Base-by-base conservation (phyloP, 371 early-diverging fungal genomes). In the Syncephalastrum contaminatum region DNA sequence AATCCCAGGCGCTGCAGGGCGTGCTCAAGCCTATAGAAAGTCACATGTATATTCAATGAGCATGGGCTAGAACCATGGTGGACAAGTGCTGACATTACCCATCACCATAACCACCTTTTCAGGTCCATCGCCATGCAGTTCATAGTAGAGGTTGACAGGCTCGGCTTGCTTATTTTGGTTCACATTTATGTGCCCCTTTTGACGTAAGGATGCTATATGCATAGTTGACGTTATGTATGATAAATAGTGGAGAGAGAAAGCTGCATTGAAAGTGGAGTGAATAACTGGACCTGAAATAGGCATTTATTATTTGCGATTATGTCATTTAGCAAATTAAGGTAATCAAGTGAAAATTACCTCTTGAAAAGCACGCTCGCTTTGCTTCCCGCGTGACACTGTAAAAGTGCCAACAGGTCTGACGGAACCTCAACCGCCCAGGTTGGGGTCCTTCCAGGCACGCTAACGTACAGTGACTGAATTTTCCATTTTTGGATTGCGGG, bases 111-210 rank as follows among this genome's bases (percentile, higher is more conserved):
- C 59, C 0, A 89, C 65, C 48, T 76, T 73, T 48, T 80, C 76
- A 25, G 83, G 80, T 0, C 89, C 90, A n/a, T 48, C 73, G 22
- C 90, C 91, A 64, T 86, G 82, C 15, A 85, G 63, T 63, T 89
- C 89, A 67, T 89, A 89, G 62, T 85, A 85, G 10, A 91, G 19
- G 30, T 70, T 62, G 1, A 67, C 63, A 25, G 73, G 68, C 4
- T 40, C 43, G 2, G 53, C 16, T 47, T 65, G 54, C 3, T 63
- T 59, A 1, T 51, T 40, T 20, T 43, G 52, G 3, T 54, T 62
- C 1, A 73, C 73, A 47, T 73, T 51, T 13, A 70, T 62, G 43
- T 67, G 51, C 0, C 73, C 73, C 46, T 59, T 63, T 41, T 67
- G 53, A 4, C 42, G 53, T 14, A 60, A 39, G 43, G 60, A 60